Conservation (phyloP, 2,329 filamentous ascomycete species). For the Botrytis aclada region DNA sequence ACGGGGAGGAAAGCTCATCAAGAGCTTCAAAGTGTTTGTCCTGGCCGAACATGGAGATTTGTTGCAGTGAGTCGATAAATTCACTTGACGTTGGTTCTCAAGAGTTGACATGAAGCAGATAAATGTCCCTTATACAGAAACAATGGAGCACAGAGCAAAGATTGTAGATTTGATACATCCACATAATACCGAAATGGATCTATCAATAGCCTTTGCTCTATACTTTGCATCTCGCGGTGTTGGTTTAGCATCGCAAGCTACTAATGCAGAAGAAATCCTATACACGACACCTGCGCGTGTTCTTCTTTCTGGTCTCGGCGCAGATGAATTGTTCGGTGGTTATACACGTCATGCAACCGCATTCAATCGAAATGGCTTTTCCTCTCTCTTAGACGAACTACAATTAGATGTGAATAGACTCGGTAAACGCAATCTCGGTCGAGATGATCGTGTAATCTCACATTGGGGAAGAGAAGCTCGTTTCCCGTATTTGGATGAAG, state of each 20-base stretch:
- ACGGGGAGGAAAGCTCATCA: slow-evolving; percentile 77
- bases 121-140: slow-evolving; percentile 78
- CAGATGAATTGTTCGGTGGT: slow-evolving; percentile 93
- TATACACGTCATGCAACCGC: slow-evolving; percentile 82
- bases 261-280: slow-evolving; percentile 22
- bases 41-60: slow-evolving; percentile 75
- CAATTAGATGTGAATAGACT: slow-evolving; percentile 80
- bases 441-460: slow-evolving; percentile 87
- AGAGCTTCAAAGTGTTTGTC: slow-evolving; percentile 71
- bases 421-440: slow-evolving; percentile 89
- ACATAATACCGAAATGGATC: slow-evolving; percentile 97
- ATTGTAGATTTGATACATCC: slow-evolving; percentile 81
- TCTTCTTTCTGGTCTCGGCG: slow-evolving; percentile 86
- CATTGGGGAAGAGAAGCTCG: slow-evolving; percentile 86
- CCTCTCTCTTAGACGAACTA: slow-evolving; percentile 75
- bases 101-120: slow-evolving; percentile 47
- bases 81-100: slow-evolving; percentile 13
- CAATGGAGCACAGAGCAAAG: slow-evolving; percentile 61
- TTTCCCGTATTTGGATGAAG: slow-evolving; percentile 88
- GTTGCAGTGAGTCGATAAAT: slow-evolving; percentile 54
- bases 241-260: slow-evolving; percentile 37
- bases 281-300: slow-evolving; percentile 76
- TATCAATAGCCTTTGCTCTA: slow-evolving; percentile 90
- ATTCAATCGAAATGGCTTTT: slow-evolving; percentile 65
- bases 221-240: slow-evolving; percentile 87